A percentile compares a stretch with the other conserved stretches of the same genome.
phyloP scores from a whole-genome alignment of 192 early-diverging fungal species.

The Chytriomyces sp. region DNA sequence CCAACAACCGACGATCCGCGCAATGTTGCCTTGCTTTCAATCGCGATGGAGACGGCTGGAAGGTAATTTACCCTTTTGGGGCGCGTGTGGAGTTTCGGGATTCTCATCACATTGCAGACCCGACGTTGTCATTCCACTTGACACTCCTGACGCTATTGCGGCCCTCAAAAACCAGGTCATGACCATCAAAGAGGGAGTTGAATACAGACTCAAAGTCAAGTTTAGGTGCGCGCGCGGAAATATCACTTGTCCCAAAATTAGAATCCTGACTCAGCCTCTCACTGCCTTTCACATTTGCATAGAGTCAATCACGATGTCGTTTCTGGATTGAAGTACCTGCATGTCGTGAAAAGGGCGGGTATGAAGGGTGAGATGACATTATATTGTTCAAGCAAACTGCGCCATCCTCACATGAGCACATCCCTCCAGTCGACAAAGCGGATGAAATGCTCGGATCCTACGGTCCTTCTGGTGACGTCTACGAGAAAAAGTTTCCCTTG shows the following conservation, averaged over 20 bases:
- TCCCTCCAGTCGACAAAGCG: conserved; percentile 73
- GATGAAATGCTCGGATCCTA: conserved; percentile 98
- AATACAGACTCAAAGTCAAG: conserved; percentile 88
- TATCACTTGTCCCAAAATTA: not conserved
- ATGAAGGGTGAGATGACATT: conserved; percentile 53
- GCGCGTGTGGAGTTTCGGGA: not conserved
- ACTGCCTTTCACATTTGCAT: not conserved
- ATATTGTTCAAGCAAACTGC: not conserved
- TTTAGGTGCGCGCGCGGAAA: conserved; percentile 66
- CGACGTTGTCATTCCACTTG: not conserved
- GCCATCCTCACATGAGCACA: not conserved
- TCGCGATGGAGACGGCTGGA: conserved; percentile 74
- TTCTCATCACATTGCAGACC: too few species aligned
- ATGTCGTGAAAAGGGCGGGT: conserved; percentile 87
- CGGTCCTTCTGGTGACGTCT: conserved; percentile 74
- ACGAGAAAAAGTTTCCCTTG: conserved; percentile 84
- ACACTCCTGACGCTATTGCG: conserved; percentile 57
- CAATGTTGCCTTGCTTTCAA: conserved; percentile 72
- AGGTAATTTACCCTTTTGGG: too few species aligned
- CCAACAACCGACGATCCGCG: conserved; percentile 61
- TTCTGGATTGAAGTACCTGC: conserved; percentile 92
- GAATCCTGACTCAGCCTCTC: not conserved
- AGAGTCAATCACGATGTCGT: conserved; percentile 94
- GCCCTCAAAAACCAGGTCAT: conserved; percentile 73
- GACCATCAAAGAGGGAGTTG: conserved; percentile 94